Percentiles rank a stretch among this genome's conserved stretches.
phyloP scores from a whole-genome alignment of 768 basidiomycete genomes.

The Naganishia vaughanmartiniae region DNA sequence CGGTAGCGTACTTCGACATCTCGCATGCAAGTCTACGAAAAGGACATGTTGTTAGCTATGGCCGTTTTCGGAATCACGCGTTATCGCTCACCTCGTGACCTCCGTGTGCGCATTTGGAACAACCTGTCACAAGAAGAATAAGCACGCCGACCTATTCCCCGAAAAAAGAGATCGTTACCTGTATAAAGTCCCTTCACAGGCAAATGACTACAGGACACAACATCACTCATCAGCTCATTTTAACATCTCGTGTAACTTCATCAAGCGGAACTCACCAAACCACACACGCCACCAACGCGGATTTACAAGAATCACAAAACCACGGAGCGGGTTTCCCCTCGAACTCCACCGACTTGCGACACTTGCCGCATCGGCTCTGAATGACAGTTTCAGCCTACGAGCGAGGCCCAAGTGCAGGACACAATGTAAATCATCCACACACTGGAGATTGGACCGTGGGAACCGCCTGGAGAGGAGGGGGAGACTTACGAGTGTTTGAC shows the following conservation, averaged over 20 bases:
- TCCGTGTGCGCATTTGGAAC: conserved; percentile 23
- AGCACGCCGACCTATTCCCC: not conserved
- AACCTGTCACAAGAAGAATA: not conserved
- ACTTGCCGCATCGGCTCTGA: conserved; percentile 27
- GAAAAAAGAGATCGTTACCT: not conserved
- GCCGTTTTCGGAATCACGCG: no score
- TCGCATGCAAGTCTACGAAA: conserved; percentile 4
- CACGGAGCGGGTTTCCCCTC: conserved; percentile 17
- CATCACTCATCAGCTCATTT: not conserved
- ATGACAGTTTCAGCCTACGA: conserved; percentile 27
- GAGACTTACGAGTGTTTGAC: conserved; percentile 26
- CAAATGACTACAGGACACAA: conserved; percentile 19
- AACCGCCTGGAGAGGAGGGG: not conserved
- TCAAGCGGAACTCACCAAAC: conserved; percentile 22
- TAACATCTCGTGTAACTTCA: no score
- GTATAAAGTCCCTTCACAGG: conserved; percentile 22
- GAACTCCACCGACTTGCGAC: conserved; percentile 24
- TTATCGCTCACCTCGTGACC: conserved; percentile 19
- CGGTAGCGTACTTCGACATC: conserved; percentile 15
- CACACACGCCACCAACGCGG: conserved; percentile 23
- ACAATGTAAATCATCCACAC: not conserved
- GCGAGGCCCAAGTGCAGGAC: not conserved
- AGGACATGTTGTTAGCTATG: not conserved
- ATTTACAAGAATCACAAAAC: conserved; percentile 30
- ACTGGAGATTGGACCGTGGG: no score